Conservation (phyloP, 2,329 filamentous ascomycete species). For the Didymosphaeria variabile region DNA sequence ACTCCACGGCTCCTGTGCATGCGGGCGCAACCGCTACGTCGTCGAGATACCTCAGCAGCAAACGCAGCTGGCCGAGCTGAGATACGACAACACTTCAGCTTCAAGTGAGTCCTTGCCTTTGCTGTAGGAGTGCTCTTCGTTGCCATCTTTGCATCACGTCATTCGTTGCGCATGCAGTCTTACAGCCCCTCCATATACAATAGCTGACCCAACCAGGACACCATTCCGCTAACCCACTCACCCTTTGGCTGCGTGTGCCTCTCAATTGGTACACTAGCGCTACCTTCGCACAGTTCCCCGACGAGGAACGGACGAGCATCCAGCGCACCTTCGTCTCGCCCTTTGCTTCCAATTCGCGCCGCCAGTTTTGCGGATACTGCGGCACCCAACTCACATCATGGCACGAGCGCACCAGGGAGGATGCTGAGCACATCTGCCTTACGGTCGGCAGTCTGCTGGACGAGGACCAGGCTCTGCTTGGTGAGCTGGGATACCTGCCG, state of each 20-base stretch:
- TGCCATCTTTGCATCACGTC: conserved; percentile 16
- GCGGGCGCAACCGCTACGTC: conserved; percentile 84
- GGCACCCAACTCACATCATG: conserved; percentile 86
- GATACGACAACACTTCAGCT: conserved; percentile 73
- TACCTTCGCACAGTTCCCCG: conserved; percentile 78
- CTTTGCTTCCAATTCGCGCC: conserved; percentile 64
- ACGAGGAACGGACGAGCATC: conserved; percentile 67
- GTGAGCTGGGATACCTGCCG: conserved; percentile 78
- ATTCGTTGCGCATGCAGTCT: conserved; percentile 18
- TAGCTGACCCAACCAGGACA: conserved; percentile 57
- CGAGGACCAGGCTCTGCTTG: conserved; percentile 75
- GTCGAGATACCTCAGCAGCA: conserved; percentile 72
- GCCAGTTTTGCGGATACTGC: conserved; percentile 91
- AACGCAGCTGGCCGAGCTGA: conserved; percentile 68
- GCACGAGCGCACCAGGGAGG: conserved; percentile 75
- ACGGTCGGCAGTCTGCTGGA: conserved; percentile 79
- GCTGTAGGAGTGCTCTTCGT: background rate
- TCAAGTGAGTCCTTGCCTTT: conserved; percentile 70
- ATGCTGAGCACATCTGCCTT: conserved; percentile 81
- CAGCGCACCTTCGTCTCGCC: conserved; percentile 55
- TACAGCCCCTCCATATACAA: conserved; percentile 12
- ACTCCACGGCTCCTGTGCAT: conserved; percentile 81
- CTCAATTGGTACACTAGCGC: conserved; percentile 80
- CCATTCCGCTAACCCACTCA: conserved; percentile 75
- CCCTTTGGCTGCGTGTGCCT: conserved; percentile 84